phyloP scores from a whole-genome alignment of 176 grass and related monocot genomes.

The Aegilops longissima region DNA sequence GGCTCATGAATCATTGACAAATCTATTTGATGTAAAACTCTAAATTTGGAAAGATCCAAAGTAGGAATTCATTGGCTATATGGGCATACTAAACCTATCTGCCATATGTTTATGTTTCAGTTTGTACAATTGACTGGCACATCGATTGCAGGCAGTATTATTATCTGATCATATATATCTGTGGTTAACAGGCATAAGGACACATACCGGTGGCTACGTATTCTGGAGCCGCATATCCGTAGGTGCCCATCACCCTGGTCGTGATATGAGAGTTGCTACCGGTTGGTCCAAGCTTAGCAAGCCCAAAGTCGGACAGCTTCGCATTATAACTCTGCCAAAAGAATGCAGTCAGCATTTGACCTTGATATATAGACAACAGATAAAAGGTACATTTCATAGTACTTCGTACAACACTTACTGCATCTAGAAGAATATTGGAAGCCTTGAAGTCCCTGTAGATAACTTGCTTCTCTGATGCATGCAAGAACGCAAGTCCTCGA shows the following conservation, averaged over 20 bases:
- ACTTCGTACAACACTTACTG: slow-evolving; percentile 38
- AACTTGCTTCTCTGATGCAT: slow-evolving; percentile 77
- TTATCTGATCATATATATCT: neutral
- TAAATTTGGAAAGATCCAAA: neutral
- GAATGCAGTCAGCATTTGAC: neutral
- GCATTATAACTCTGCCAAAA: slow-evolving; percentile 71
- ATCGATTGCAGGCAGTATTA: too few relatives aligned
- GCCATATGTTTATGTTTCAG: too few relatives aligned
- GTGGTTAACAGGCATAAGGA: neutral
- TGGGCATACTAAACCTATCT: too few relatives aligned
- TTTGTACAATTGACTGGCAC: too few relatives aligned
- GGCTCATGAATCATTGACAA: neutral
- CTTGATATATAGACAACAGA: neutral
- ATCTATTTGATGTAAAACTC: neutral
- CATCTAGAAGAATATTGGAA: slow-evolving; percentile 72
- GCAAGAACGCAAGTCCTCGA: slow-evolving; percentile 71
- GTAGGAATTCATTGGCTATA: neutral
- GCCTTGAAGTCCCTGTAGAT: slow-evolving; percentile 83
- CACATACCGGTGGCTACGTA: slow-evolving; percentile 92
- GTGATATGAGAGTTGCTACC: slow-evolving; percentile 88
- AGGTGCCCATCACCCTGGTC: slow-evolving; percentile 87
- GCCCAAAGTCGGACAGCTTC: slow-evolving; percentile 93
- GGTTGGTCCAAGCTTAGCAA: slow-evolving; percentile 80
- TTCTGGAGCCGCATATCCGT: slow-evolving; percentile 89
- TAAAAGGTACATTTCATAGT: neutral